Evolutionary conservation across 768 basidiomycete species (phyloP), one percentile per base, ranked within the genome.

Genomic region (Dioszegia hungarica): DNA sequence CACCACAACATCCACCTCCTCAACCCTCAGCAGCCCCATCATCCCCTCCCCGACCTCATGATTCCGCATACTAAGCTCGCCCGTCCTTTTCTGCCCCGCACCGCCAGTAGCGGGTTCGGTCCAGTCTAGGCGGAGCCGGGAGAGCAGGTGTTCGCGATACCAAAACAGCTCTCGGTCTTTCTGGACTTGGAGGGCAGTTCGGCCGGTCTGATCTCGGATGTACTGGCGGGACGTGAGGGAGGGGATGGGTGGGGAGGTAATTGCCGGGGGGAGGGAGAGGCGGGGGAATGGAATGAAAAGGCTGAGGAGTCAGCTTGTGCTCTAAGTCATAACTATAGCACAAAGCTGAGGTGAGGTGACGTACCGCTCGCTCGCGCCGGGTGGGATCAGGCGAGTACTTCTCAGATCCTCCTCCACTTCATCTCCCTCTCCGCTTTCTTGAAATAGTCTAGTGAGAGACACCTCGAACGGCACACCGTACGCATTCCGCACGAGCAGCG

Each of bases 391-490:
- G 15, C 83, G 81, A 0, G 81, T 80, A 4, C 57, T 55, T 1
- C 51, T 14, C 11, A 68, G 46, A 4, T 27, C 37, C 27, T 51
- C 49, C 22, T 38, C 49, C 9, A 3, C 34, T 6, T 11, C 36
- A 15, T 14, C 51, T n/a, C 34, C 22, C 53, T 53, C 22, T 25
- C 38, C 34, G 22, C 24, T 37, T 10, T 28, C 85, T 76, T 82
- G 80, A 75, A 87, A 83, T 38, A 27, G 75, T 28, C 89, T 80
- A 55, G 85, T 81, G 56, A 98, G 84, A 0, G 82, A 83, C 27
- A 94, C 86, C 67, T 94, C 90, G 70, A 99, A 98, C 0, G 95
- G 91, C 27, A 86, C 78, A 0, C 89, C 89, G 69, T 92, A 94
- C 0, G 87, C 85, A 69, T 99, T 99, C 52, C 86, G 82, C n/a